A percentile compares a stretch with the other conserved stretches of the same genome.
phyloP scores from a whole-genome alignment of 306 rosid species.

The Pterocarpus santalinus region DNA sequence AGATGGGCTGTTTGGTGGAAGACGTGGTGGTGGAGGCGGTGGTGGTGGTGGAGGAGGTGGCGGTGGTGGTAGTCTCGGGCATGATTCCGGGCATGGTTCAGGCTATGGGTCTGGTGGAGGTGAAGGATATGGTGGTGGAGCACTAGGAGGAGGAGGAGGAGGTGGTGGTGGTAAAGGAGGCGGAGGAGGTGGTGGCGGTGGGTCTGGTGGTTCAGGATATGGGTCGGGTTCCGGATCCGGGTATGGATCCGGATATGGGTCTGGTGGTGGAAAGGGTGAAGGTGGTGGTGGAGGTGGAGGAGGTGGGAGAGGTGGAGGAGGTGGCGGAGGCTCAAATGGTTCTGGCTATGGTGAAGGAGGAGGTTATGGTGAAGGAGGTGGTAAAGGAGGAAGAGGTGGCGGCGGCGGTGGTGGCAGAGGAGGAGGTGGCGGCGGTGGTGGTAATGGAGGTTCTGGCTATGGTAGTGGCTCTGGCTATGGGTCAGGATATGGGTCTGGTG shows the following conservation, averaged over 20 bases:
- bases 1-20: constrained; percentile 29
- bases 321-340: constrained; percentile 55
- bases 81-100: constrained; percentile 57
- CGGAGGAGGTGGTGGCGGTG: constrained; percentile 60
- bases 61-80: constrained; percentile 16
- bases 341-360: constrained; percentile 55
- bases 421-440: constrained; percentile 32
- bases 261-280: constrained; percentile 37
- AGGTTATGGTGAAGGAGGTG: constrained; percentile 47
- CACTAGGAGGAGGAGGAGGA: constrained; percentile 55
- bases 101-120: constrained; percentile 65
- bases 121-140: constrained; percentile 38
- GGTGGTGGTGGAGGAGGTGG: constrained; percentile 46
- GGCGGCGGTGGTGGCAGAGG: constrained; percentile 42
- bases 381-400: constrained; percentile 40
- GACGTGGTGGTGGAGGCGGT: constrained; percentile 39
- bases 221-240: constrained; percentile 60
- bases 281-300: constrained; percentile 57
- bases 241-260: constrained; percentile 46
- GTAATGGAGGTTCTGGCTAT: constrained; percentile 56
- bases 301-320: constrained; percentile 48
- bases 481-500: constrained; percentile 63
- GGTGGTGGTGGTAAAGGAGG: constrained; percentile 59
- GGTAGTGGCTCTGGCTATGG: constrained; percentile 69
- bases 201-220: constrained; percentile 58